Base-by-base conservation (phyloP, 2,329 filamentous ascomycete species). In the Exophiala dermatitidis region DNA sequence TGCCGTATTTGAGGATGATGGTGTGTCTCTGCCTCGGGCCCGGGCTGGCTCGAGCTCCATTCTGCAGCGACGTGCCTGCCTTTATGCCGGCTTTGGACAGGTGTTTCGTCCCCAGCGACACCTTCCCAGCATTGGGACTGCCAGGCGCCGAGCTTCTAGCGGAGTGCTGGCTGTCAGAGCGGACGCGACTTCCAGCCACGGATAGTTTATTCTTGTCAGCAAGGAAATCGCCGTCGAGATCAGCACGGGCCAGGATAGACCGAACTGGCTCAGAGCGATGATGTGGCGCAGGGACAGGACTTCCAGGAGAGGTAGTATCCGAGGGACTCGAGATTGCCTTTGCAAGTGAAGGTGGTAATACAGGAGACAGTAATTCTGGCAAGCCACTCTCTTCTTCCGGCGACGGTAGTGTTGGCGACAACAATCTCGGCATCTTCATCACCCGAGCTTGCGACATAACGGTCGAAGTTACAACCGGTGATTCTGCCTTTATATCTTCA, bases 1-100 rank as follows among this genome's bases (percentile, higher is more conserved):
- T 77, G 10, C 75, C 74, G 61, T 78, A 80, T 54, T 72, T 77
- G 38, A 80, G 63, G 57, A 70, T 77, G 29, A 78, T 72, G 42
- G 78, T 66, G 34, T 76, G 67, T 50, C 63, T 67, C 36, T 62
- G 60, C 47, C 59, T 46, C 3, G 62, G 62, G 8, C 59, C 59
- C 10, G 61, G 61, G 46, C 61, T 63, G 33, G 54, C 50, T 34
- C 54, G 56, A 19, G 46, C 36, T 9, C 55, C 57, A 46, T 58
- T 54, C 7, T 54, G 48, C 8, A 60, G 31, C 4, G 60, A 52
- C 8, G 57, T 59, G 4, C 48, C 48, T 28, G 29, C 30, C 44
- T 44, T 56, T 31, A 48, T 49, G 37, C 44, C 48, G 28, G 38
- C 43, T 32, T 53, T 58, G 3, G 53, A 51, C 12, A 61, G 49